Percentiles rank a stretch among this genome's conserved stretches.
Conservation (phyloP, 805 yeast species). For the Spathaspora hagerdaliae region DNA sequence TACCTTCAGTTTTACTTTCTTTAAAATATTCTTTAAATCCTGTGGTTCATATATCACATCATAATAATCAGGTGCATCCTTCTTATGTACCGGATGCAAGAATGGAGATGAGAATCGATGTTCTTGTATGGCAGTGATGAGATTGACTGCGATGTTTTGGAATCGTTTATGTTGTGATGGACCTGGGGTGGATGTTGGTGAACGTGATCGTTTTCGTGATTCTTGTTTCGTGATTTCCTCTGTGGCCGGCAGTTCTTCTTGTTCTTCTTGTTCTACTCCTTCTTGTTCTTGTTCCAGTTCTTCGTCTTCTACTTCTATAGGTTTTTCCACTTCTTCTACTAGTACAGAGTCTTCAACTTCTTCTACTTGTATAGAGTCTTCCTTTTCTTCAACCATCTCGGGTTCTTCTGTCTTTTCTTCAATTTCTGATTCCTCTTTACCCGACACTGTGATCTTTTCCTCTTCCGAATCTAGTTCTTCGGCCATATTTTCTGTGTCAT, state of each 20-base stretch:
- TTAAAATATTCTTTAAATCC: constrained; percentile 62
- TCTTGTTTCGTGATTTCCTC: constrained; percentile 6
- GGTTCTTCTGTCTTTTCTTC: constrained; percentile 6
- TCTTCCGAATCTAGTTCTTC: constrained; percentile 7
- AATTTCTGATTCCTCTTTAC: constrained; percentile 4
- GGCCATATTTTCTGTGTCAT: constrained; percentile 1
- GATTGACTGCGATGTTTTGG: constrained; percentile 56
- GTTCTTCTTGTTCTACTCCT: constrained; percentile 4
- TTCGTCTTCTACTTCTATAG: not conserved
- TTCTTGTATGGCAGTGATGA: constrained; percentile 61
- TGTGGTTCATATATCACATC: constrained; percentile 59
- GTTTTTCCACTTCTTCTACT: not conserved
- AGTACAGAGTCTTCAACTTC: not conserved
- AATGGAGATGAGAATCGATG: constrained; percentile 74
- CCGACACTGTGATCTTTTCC: not conserved
- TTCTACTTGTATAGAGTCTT: not conserved
- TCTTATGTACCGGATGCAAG: constrained; percentile 60
- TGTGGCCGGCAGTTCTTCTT: constrained; percentile 1
- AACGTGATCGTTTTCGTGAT: constrained; percentile 11
- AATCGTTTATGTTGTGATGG: constrained; percentile 46
- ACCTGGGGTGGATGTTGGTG: constrained; percentile 12
- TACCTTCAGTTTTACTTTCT: constrained; percentile 44
- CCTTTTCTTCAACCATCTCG: constrained; percentile 4
- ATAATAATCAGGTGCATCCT: constrained; percentile 68
- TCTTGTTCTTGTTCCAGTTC: constrained; percentile 5